A percentile compares a stretch with the other conserved stretches of the same genome.
These are phyloP conservation scores for Angophora floribunda DNA, from an alignment of 345 rosid genomes.

Conservation along the genomic window DNA sequence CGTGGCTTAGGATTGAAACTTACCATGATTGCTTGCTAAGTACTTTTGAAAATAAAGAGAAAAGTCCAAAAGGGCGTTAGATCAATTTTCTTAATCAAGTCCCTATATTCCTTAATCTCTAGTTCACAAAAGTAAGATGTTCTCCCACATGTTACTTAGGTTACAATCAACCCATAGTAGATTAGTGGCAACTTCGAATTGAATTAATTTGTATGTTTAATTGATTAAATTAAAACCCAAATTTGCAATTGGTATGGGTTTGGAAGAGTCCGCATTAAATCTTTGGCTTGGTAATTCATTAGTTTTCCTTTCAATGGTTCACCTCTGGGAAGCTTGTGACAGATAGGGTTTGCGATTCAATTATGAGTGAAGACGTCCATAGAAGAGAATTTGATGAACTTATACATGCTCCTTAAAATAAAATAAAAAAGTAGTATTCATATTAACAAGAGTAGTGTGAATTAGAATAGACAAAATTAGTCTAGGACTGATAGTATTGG, in stretches of 20 bases:
- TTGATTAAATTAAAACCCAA: neutral
- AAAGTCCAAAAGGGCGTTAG: neutral
- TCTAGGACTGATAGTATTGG: neutral
- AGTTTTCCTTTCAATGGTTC: neutral
- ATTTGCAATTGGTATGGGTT: accelerated
- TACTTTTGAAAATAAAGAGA: neutral
- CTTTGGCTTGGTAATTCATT: neutral
- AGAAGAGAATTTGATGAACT: neutral
- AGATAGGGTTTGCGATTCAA: neutral
- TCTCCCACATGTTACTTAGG: neutral
- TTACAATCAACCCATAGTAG: neutral
- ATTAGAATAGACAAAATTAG: neutral
- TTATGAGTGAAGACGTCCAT: neutral
- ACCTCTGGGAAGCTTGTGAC: neutral
- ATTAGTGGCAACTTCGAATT: neutral
- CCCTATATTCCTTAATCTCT: too few relatives aligned
- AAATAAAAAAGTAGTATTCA: too few relatives aligned
- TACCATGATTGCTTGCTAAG: neutral
- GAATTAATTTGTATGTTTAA: neutral
- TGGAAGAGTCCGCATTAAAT: neutral
- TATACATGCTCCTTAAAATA: neutral
- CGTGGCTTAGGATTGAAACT: neutral
- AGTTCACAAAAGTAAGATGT: neutral
- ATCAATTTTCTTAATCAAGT: neutral
- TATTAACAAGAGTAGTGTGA: neutral